Percentiles rank a stretch among this genome's conserved stretches.
These are phyloP conservation scores for Acanthamoeba royreba DNA, from an alignment of 208 protist genomes.

Conservation along the genomic window DNA sequence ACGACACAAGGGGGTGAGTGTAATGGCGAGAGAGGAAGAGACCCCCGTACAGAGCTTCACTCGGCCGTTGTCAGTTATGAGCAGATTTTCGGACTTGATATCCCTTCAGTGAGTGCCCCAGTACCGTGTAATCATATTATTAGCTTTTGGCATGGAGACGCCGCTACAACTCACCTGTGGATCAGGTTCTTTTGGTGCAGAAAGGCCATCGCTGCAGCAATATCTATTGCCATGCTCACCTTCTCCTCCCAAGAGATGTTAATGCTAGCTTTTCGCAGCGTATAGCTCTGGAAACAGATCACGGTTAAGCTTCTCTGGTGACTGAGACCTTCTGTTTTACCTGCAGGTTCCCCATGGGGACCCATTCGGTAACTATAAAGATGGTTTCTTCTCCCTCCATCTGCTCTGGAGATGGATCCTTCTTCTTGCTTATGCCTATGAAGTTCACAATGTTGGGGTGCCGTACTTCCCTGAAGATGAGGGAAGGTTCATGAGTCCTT, in stretches of 20 bases:
- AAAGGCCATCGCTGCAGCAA: not conserved
- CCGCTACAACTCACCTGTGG: not conserved
- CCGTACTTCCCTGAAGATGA: not conserved
- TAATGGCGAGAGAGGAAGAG: not conserved
- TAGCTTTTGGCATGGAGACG: not conserved
- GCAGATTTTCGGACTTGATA: not conserved
- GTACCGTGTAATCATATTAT: not conserved
- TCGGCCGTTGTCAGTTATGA: not conserved
- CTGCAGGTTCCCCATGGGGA: not conserved
- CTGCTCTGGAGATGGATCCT: not conserved
- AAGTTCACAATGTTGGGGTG: constrained; percentile 9
- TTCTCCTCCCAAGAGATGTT: not conserved
- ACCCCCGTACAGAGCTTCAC: not conserved
- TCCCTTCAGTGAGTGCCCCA: not conserved
- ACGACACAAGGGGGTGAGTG: not conserved
- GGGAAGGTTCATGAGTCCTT: no score
- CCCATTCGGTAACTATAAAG: not conserved
- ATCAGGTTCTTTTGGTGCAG: constrained; percentile 10
- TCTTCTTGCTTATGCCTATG: not conserved
- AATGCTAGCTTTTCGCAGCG: not conserved
- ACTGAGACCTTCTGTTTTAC: no score
- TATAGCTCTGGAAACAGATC: not conserved
- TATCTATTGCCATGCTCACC: not conserved
- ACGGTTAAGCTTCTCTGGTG: no score
- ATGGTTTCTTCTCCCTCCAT: not conserved